Evolutionary conservation across 139 green algal genomes (phyloP).

Genomic region (Mychonastes homosphaera): DNA sequence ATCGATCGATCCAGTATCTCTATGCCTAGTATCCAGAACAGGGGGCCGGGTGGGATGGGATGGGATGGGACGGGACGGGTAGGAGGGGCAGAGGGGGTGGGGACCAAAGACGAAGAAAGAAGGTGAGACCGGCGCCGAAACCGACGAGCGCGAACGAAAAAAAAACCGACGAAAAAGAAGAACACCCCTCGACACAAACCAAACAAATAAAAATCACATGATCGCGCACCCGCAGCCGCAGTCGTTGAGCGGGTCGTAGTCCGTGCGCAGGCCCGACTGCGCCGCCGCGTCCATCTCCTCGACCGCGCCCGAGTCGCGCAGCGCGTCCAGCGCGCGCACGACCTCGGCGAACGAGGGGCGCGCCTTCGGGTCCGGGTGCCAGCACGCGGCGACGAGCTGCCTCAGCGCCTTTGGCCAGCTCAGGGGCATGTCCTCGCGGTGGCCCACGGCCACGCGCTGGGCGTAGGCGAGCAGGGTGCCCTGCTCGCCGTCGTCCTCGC

Average conservation of each 20-base stretch:
- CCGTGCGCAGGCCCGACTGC: constrained; percentile 2
- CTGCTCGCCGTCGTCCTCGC: neutral
- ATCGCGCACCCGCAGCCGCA: constrained; percentile 20
- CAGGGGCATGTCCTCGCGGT: constrained; percentile 22
- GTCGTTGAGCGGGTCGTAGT: constrained; percentile 17
- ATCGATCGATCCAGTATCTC: too few species aligned
- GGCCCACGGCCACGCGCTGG: constrained; percentile 23
- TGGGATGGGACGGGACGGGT: too few species aligned
- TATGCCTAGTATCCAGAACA: too few species aligned
- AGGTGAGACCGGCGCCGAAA: too few species aligned
- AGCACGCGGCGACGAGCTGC: constrained; percentile 29
- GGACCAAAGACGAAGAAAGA: too few species aligned
- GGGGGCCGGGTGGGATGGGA: too few species aligned
- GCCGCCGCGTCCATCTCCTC: constrained; percentile 1
- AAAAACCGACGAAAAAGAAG: too few species aligned
- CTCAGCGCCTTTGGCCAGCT: constrained; percentile 22
- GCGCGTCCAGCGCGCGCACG: constrained; percentile 14
- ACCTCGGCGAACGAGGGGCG: constrained; percentile 26
- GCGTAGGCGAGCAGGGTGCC: neutral
- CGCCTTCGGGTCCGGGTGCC: constrained; percentile 24
- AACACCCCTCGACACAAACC: too few species aligned
- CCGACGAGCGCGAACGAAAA: too few species aligned
- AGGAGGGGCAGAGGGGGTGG: too few species aligned
- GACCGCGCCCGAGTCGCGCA: constrained; percentile 10
- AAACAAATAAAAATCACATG: too few species aligned